phyloP scores from a whole-genome alignment of 441 rosid species.

The Adansonia grandidieri region DNA sequence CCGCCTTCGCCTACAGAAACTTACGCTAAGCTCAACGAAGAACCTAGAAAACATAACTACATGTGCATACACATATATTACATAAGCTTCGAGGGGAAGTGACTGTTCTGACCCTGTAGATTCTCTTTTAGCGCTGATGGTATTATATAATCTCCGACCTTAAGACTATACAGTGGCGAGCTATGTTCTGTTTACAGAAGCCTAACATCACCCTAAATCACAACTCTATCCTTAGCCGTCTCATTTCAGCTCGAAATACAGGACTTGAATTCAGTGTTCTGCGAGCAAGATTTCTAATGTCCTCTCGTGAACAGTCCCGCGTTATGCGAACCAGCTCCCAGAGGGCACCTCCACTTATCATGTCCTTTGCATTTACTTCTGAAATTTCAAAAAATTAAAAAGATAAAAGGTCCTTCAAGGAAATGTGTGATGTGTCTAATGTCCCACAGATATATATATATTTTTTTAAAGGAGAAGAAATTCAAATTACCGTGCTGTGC shows the following conservation, averaged over 20 bases:
- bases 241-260: slow-evolving; percentile 71
- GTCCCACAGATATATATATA: too few relatives aligned
- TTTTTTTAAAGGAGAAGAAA: background rate
- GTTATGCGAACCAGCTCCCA: slow-evolving; percentile 98
- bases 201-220: slow-evolving; percentile 34
- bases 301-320: slow-evolving; percentile 90
- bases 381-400: slow-evolving; percentile 39
- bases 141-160: slow-evolving; percentile 6
- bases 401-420: slow-evolving; percentile 11
- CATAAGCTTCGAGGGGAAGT: background rate
- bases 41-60: background rate
- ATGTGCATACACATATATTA: background rate
- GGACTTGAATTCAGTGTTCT: slow-evolving; percentile 78
- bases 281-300: slow-evolving; percentile 81
- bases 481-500: slow-evolving; percentile 84
- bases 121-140: slow-evolving; percentile 9
- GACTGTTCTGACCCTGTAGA: too few relatives aligned
- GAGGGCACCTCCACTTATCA: slow-evolving; percentile 93
- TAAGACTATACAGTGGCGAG: slow-evolving; percentile 24
- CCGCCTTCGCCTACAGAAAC: background rate
- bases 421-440: too few relatives aligned
- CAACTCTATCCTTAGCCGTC: slow-evolving; percentile 75
- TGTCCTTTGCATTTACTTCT: slow-evolving; percentile 93
- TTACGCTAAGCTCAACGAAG: background rate
- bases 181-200: background rate